Evolutionary conservation across 371 early-diverging fungal genomes (phyloP).

Genomic region (Lichtheimia ornata): DNA sequence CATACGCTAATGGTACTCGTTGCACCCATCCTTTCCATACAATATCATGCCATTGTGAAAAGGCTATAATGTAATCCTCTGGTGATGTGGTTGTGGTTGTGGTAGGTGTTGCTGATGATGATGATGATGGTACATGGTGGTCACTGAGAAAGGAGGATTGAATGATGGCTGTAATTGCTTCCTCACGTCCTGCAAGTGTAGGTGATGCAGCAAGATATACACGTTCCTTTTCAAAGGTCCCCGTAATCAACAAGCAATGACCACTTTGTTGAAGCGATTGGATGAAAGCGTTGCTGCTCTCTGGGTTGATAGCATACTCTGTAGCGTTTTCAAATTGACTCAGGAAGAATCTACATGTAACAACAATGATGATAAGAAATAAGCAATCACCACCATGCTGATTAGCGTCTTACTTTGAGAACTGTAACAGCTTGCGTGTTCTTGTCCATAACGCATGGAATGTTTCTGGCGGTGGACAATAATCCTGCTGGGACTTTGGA

Average conservation of each 20-base stretch:
- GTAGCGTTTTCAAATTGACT: constrained; percentile 72
- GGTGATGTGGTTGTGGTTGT: not conserved
- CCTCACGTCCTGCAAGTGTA: constrained; percentile 35
- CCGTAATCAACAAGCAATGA: constrained; percentile 70
- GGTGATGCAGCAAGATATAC: constrained; percentile 65
- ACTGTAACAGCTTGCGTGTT: constrained; percentile 64
- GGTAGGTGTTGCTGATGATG: constrained; percentile 12
- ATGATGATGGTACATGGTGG: constrained; percentile 5
- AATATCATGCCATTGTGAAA: constrained; percentile 60
- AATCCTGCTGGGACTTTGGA: constrained; percentile 25
- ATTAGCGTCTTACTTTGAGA: constrained; percentile 44
- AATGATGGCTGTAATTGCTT: constrained; percentile 32
- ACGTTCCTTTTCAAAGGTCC: constrained; percentile 62
- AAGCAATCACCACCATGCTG: too few relatives aligned
- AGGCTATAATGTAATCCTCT: constrained; percentile 54
- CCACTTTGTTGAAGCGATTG: constrained; percentile 62
- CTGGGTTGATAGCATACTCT: constrained; percentile 68
- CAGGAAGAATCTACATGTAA: constrained; percentile 54
- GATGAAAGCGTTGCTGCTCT: constrained; percentile 47
- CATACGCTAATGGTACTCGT: constrained; percentile 36
- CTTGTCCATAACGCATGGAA: constrained; percentile 67
- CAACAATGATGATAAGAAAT: not conserved
- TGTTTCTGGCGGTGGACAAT: constrained; percentile 55
- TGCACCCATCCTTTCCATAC: constrained; percentile 60
- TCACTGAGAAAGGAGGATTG: constrained; percentile 31